These are phyloP conservation scores for Pythium folliculosum DNA, from an alignment of 352 stramenopile genomes.

Conservation along the genomic window DNA sequence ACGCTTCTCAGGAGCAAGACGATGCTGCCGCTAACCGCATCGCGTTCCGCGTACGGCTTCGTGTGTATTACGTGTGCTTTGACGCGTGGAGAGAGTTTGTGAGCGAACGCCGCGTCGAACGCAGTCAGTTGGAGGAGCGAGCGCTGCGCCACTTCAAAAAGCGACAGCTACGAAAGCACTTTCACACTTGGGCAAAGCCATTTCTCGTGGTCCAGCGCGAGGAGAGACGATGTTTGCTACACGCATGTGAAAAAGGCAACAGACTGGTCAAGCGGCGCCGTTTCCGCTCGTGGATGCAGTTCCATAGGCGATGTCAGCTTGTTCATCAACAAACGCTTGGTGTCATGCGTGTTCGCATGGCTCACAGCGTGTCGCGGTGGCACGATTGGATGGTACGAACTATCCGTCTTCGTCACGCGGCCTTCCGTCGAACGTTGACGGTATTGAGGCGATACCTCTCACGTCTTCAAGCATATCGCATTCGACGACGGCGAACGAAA, in stretches of 20 bases:
- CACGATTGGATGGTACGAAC: slow-evolving; percentile 8
- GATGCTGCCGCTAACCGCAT: slow-evolving; percentile 1
- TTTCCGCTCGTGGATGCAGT: slow-evolving; percentile 7
- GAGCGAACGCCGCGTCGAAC: neutral
- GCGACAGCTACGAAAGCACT: neutral
- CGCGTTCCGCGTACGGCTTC: slow-evolving; percentile 9
- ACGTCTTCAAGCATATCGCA: neutral
- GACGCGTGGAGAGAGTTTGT: slow-evolving; percentile 8
- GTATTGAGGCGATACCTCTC: neutral
- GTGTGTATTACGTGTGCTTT: slow-evolving; percentile 11
- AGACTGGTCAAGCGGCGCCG: neutral
- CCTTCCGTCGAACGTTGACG: neutral
- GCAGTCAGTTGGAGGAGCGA: neutral
- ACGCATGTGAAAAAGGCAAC: neutral
- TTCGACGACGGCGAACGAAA: neutral
- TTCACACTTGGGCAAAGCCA: slow-evolving; percentile 4
- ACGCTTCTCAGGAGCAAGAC: neutral
- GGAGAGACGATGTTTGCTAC: neutral
- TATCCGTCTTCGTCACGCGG: neutral
- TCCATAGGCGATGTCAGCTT: neutral
- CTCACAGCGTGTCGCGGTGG: neutral
- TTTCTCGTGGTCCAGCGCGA: neutral
- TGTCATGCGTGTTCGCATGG: neutral
- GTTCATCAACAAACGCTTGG: neutral
- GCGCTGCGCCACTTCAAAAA: neutral